phyloP scores from a whole-genome alignment of 2,329 filamentous ascomycete species.

The Dothidotthia symphoricarpi region DNA sequence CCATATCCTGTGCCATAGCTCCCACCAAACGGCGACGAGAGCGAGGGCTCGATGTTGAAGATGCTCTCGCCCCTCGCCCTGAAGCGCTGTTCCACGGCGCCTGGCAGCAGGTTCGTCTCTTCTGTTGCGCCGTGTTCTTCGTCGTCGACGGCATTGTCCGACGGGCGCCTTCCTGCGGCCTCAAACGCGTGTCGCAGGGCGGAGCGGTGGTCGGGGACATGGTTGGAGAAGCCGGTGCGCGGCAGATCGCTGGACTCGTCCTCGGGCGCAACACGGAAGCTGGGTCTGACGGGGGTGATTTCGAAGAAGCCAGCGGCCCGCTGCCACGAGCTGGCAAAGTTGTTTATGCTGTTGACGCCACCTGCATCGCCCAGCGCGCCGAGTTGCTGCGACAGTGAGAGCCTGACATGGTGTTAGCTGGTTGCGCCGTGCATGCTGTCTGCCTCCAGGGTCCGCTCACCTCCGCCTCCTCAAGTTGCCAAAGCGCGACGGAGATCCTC shows the following conservation, averaged over 20 bases:
- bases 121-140: conserved; percentile 36
- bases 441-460: conserved; percentile 18
- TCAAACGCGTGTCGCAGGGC: conserved; percentile 45
- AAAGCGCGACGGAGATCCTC: conserved; percentile 20
- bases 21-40: conserved; percentile 68
- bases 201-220: conserved; percentile 42
- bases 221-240: conserved; percentile 28
- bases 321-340: conserved; percentile 90
- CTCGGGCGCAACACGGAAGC: conserved; percentile 59
- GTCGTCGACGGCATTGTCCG: conserved; percentile 41
- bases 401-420: conserved; percentile 30
- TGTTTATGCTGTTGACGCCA: conserved; percentile 90
- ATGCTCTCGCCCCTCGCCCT: conserved; percentile 44
- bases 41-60: conserved; percentile 51
- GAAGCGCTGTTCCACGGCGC: conserved; percentile 28
- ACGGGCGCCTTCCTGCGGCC: conserved; percentile 36
- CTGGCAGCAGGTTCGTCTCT: conserved; percentile 30
- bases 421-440: conserved; percentile 1
- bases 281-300: conserved; percentile 74
- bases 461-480: conserved; percentile 40
- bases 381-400: conserved; percentile 53
- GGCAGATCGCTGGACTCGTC: conserved; percentile 35
- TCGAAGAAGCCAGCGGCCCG: conserved; percentile 85
- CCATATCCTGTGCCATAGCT: conserved; percentile 68
- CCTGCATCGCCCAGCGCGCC: conserved; percentile 66